phyloP scores from a whole-genome alignment of 2,329 filamentous ascomycete genomes.

The Pseudogymnoascus verrucosus region DNA sequence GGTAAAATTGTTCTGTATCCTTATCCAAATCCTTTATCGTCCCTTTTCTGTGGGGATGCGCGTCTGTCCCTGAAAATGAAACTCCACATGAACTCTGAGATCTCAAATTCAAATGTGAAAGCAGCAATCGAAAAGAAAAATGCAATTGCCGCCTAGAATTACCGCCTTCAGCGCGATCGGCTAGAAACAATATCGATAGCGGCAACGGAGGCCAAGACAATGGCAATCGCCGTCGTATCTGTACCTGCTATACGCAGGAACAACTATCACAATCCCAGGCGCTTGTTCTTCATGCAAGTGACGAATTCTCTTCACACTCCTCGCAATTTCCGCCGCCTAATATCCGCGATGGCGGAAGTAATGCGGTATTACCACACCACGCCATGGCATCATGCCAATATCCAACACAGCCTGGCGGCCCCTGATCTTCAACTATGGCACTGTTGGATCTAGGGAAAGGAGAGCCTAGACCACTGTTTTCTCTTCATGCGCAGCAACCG shows the following conservation, averaged over 20 bases:
- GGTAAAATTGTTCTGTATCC: neutral
- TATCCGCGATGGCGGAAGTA: neutral
- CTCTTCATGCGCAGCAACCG: neutral
- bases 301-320: neutral
- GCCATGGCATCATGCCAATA: slow-evolving; percentile 3
- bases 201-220: neutral
- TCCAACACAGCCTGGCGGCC: neutral
- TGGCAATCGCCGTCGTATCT: neutral
- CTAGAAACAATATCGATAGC: neutral
- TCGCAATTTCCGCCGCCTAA: neutral
- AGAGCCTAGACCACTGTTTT: neutral
- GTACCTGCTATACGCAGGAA: neutral
- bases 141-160: neutral
- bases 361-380: slow-evolving; percentile 3
- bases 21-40: neutral
- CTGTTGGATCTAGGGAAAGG: neutral
- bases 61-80: neutral
- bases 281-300: neutral
- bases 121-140: neutral
- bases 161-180: neutral
- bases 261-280: slow-evolving; percentile 4
- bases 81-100: neutral
- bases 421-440: neutral
- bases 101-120: neutral
- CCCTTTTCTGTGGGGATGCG: neutral